These are phyloP conservation scores for Sphaceloma murrayae DNA, from an alignment of 2,329 filamentous ascomycete genomes.

Conservation along the genomic window DNA sequence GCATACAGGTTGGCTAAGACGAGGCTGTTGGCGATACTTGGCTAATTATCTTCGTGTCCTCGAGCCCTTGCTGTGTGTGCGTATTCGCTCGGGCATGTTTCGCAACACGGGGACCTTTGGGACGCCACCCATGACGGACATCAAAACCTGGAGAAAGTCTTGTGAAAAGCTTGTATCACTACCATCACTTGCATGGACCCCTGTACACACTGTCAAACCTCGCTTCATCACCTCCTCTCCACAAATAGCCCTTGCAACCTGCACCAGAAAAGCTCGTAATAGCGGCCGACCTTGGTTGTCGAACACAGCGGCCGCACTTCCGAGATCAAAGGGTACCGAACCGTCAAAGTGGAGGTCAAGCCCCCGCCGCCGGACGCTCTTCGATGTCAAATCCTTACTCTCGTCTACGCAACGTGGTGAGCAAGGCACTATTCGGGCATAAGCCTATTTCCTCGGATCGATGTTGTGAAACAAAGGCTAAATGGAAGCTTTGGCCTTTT, in stretches of 20 bases:
- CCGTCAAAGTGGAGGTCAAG: background rate
- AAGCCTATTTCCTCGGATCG: no score
- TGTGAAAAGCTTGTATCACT: no score
- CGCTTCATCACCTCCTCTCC: background rate
- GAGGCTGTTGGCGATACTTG: no score
- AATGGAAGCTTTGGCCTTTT: background rate
- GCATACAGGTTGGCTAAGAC: no score
- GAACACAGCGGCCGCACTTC: background rate
- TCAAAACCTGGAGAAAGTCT: conserved; percentile 11
- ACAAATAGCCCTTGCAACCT: background rate
- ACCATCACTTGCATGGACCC: no score
- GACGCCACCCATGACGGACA: no score
- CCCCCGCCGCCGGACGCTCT: conserved; percentile 1
- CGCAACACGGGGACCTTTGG: no score
- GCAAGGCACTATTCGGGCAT: background rate
- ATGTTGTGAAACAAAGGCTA: conserved; percentile 2
- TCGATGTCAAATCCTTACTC: conserved; percentile 4
- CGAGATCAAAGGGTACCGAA: background rate
- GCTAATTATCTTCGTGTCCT: no score
- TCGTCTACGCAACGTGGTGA: background rate
- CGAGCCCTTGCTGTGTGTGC: no score
- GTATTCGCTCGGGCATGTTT: no score
- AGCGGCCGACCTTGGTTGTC: no score
- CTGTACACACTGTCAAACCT: conserved; percentile 14
- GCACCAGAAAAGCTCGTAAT: background rate